Evolutionary conservation across 2,329 filamentous ascomycete species (phyloP).

Genomic region (Aspergillus oerlinghausenensis): DNA sequence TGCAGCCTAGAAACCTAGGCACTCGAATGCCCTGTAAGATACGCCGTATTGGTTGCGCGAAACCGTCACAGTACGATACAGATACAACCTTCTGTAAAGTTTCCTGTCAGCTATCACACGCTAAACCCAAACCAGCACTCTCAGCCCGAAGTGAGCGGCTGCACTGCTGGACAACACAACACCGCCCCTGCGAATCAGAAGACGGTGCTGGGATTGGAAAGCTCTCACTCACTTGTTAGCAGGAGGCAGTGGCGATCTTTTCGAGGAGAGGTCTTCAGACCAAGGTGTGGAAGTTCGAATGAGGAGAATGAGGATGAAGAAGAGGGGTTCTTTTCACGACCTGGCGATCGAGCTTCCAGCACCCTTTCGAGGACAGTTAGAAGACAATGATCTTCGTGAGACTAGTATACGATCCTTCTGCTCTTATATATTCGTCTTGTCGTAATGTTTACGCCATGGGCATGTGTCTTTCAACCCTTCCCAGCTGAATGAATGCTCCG

Average conservation of each 20-base stretch:
- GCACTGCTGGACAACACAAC: slow-evolving; percentile 5
- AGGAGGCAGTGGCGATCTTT: neutral
- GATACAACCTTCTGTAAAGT: slow-evolving; percentile 2
- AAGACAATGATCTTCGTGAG: neutral
- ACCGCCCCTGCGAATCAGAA: slow-evolving; percentile 5
- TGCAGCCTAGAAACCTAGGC: slow-evolving; percentile 2
- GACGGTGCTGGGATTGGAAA: neutral
- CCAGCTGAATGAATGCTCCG: neutral
- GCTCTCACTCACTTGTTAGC: slow-evolving; percentile 1
- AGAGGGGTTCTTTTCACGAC: neutral
- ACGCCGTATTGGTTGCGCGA: slow-evolving; percentile 4
- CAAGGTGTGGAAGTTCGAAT: neutral
- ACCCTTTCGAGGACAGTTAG: neutral
- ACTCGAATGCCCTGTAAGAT: slow-evolving; percentile 1
- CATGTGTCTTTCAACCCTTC: neutral
- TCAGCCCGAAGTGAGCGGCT: slow-evolving; percentile 12
- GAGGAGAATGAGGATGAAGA: neutral
- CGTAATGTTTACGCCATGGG: neutral
- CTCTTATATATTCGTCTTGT: neutral
- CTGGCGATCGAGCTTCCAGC: neutral
- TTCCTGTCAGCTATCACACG: slow-evolving; percentile 12
- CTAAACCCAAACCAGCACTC: slow-evolving; percentile 7
- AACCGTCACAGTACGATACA: slow-evolving; percentile 9
- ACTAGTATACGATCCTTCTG: neutral
- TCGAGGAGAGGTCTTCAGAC: neutral